Conservation (phyloP, 345 rosid genomes). For the Citrus cavaleriei region DNA sequence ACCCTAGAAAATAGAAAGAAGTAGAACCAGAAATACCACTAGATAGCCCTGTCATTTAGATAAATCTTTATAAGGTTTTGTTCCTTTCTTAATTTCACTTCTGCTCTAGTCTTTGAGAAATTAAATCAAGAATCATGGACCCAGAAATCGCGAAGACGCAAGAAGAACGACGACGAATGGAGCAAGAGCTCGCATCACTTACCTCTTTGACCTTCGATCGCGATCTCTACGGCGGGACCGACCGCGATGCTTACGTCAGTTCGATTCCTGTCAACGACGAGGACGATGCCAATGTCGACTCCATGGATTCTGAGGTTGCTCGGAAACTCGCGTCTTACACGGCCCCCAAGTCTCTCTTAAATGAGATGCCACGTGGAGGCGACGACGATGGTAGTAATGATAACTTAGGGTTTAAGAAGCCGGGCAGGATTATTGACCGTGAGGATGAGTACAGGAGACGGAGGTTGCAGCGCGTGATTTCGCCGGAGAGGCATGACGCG, state of each 20-base stretch:
- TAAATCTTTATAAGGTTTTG: neutral
- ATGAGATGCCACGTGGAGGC: slow-evolving; percentile 68
- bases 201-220: slow-evolving; percentile 66
- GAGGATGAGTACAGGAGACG: slow-evolving; percentile 89
- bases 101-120: neutral
- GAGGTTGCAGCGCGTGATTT: slow-evolving; percentile 75
- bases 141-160: slow-evolving; percentile 80
- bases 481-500: slow-evolving; percentile 94
- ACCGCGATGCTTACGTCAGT: slow-evolving; percentile 56
- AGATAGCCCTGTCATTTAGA: neutral
- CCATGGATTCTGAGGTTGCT: slow-evolving; percentile 63
- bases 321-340: slow-evolving; percentile 82
- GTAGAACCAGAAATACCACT: neutral
- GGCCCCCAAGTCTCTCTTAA: slow-evolving; percentile 77
- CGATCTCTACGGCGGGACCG: slow-evolving; percentile 75
- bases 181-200: slow-evolving; percentile 75
- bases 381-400: slow-evolving; percentile 49
- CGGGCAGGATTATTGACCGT: slow-evolving; percentile 73
- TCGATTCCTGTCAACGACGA: slow-evolving; percentile 88
- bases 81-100: neutral
- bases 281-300: slow-evolving; percentile 61
- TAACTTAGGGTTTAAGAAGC: slow-evolving; percentile 53
- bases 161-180: slow-evolving; percentile 69
- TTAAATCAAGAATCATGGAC: slow-evolving; percentile 30
- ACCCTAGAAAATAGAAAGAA: neutral